Evolutionary conservation across 768 basidiomycete species (phyloP), one percentile per base, ranked within the genome.

Genomic region (Neoboletus magnificus): DNA sequence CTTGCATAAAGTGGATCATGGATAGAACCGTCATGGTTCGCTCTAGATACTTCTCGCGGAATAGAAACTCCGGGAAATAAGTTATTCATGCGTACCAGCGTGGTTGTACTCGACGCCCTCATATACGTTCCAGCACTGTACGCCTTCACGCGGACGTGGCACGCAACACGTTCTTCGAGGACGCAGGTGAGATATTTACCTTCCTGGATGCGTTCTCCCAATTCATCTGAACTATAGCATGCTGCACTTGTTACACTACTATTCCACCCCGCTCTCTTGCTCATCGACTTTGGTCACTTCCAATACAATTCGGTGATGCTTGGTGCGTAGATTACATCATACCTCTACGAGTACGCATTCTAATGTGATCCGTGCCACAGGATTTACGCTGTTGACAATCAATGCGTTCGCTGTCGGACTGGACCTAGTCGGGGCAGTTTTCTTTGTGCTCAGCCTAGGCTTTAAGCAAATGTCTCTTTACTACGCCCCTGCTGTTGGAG

Each of bases 381-480:
- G 90, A 3, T 75, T 93, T 33, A 84, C 87, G 1, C 66, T 93
- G 27, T 73, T 87, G 25, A 76, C 91, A 0, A 68, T 94, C 37
- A 82, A 85, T 60, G 82, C 81, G 61, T 90, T 96, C 42, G 82
- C 86, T 2, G 69, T 65, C 3, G 88, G 82, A 3, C 77, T 79
- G 20, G 95, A 98, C 66, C 69, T 89, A 3, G 58, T 85, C 1
- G 96, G 90, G 6, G 89, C 92, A 5, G 66, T 91, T 16, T 83
- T 77, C 55, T 96, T 98, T 62, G 88, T 92, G 6, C 74, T 86
- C n/a, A 89, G 89, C 59, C 79, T 98, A 20, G 82, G 88, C 4
- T 95, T 96, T 78, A 97, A 97, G 71, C 95, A 98, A 67, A 97
- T 98, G 94, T 87, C 91, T 3, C 75, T 97, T 27, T 96, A 97